Percentiles rank a stretch among this genome's conserved stretches.
Evolutionary conservation across 2,329 filamentous ascomycete genomes (phyloP).

Genomic region (Rhynchosporium secalis): DNA sequence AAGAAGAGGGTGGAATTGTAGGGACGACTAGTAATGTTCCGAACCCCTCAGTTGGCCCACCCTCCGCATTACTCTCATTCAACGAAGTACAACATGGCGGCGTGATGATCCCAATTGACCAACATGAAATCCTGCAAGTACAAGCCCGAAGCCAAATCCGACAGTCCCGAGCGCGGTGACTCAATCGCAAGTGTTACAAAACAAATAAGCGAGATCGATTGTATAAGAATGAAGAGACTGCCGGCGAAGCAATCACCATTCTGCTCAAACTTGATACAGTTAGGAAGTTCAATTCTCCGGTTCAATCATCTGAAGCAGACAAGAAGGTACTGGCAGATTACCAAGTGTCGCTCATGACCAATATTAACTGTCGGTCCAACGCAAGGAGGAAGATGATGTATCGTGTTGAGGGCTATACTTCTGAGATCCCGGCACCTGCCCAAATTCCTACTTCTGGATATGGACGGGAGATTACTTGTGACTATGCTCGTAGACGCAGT

Average conservation of each 20-base stretch:
- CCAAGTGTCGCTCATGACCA: conserved; percentile 14
- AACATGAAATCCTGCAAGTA: neutral
- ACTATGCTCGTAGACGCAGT: neutral
- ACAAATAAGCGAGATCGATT: neutral
- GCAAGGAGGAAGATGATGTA: conserved; percentile 3
- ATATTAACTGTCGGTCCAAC: conserved; percentile 7
- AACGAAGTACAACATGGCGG: neutral
- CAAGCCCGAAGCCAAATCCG: neutral
- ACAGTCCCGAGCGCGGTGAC: no score
- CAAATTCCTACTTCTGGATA: neutral
- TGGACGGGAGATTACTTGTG: neutral
- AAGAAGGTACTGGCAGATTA: conserved; percentile 16
- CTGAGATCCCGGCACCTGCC: neutral
- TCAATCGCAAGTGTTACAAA: neutral
- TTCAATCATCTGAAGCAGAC: conserved; percentile 1
- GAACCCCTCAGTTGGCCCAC: neutral
- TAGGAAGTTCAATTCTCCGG: neutral
- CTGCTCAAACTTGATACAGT: neutral
- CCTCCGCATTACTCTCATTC: neutral
- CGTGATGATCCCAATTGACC: neutral
- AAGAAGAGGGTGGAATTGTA: neutral
- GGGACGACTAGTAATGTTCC: no score
- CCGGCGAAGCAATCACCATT: neutral
- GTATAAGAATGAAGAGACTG: conserved; percentile 1
- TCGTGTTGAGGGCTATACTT: neutral